Base-by-base conservation (phyloP, 1,284 basidiomycete species). In the Tetrapyrgos nigripes region DNA sequence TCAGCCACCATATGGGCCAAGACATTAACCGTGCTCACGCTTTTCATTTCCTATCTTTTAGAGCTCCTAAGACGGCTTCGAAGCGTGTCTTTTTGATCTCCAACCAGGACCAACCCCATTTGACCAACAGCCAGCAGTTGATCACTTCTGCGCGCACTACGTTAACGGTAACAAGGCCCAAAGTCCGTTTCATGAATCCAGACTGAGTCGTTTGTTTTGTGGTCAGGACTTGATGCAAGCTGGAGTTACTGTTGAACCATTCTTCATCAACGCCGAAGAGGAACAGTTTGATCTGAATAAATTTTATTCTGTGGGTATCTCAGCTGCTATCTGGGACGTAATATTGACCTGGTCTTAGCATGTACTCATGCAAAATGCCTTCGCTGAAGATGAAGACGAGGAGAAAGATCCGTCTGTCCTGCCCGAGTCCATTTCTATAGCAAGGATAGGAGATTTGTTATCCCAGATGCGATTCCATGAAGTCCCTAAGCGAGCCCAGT, bases 11-110 rank as follows among this genome's bases (percentile, higher is more conserved):
- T n/a, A n/a, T n/a, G n/a, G n/a, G n/a, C n/a, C n/a, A n/a, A n/a
- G n/a, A n/a, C n/a, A n/a, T n/a, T 46, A 17, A 53, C n/a, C 24
- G 5, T 35, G 40, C 45, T 8, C 26, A 14, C 10, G 29, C 35
- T 35, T 48, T 54, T n/a, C 43, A 44, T 24, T 47, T 50, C 47
- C 62, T 44, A 45, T 52, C 58, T 19, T 48, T 13, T 29, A 95
- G 94, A 14, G 93, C 84, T 55, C 92, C 87, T 4, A 95, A 93
- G 67, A 91, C 89, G 0, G 94, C 94, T 1, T 88, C 90, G 31
- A 96, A 97, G 70, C 88, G 96, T 9, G 85, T 98, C 1, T 98
- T 98, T 70, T 81, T 96, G 51, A 91, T 99, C 50, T 98, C 97
- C 0, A 91, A 98, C 70, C 88, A 96, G 62, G 97, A 98, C 68